phyloP scores from a whole-genome alignment of 176 grass and related monocot species.

The Guadua angustifolia region DNA sequence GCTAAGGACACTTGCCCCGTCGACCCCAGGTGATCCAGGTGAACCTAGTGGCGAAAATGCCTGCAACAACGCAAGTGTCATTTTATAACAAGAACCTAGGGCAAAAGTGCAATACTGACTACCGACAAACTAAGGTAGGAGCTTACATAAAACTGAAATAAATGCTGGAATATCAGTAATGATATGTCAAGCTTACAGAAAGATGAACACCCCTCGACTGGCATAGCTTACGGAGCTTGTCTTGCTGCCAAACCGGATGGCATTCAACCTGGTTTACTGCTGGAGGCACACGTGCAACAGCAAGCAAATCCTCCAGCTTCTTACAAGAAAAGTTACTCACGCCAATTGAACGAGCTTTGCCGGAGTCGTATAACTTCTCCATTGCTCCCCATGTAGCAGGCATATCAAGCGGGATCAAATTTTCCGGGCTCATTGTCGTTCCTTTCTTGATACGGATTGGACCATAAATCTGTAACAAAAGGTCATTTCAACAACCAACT shows the following conservation, averaged over 20 bases:
- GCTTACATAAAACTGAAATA: neutral
- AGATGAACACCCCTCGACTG: constrained; percentile 58
- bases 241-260: constrained; percentile 58
- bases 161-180: neutral
- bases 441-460: constrained; percentile 54
- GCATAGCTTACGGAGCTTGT: constrained; percentile 49
- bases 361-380: constrained; percentile 54
- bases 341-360: constrained; percentile 60
- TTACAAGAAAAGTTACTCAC: constrained; percentile 65
- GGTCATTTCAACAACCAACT: constrained; percentile 18
- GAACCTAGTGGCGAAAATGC: constrained; percentile 60
- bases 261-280: constrained; percentile 66
- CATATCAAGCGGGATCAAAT: constrained; percentile 44
- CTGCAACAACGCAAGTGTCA: constrained; percentile 19
- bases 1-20: constrained; percentile 38
- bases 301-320: constrained; percentile 58
- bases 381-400: constrained; percentile 61
- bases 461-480: constrained; percentile 45
- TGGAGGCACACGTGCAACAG: constrained; percentile 51
- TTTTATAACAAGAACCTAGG: neutral
- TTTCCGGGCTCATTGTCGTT: constrained; percentile 41
- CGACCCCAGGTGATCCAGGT: constrained; percentile 43
- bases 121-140: neutral
- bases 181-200: constrained; percentile 50
- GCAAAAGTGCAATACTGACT: neutral